phyloP scores from a whole-genome alignment of 1,139 yeast genomes.

The Groenewaldozyma auringiensis region DNA sequence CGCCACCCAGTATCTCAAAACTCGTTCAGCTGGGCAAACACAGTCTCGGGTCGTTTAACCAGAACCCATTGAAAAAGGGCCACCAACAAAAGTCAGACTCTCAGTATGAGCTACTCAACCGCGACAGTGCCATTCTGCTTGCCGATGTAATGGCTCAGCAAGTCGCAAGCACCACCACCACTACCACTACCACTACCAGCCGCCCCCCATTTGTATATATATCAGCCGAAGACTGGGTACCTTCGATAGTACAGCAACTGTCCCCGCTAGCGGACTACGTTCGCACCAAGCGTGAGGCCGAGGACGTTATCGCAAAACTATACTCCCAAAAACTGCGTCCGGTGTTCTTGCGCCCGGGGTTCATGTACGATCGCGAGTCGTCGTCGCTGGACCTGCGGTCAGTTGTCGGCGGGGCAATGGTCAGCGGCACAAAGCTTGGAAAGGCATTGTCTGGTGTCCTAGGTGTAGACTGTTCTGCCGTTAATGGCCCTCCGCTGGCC shows the following conservation, averaged over 20 bases:
- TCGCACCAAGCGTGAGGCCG: slow-evolving; percentile 70
- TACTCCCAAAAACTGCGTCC: slow-evolving; percentile 41
- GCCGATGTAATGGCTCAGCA: slow-evolving; percentile 43
- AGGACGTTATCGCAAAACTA: slow-evolving; percentile 39
- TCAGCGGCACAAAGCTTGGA: slow-evolving; percentile 7
- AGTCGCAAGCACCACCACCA: not conserved
- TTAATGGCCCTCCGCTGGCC: slow-evolving; percentile 41
- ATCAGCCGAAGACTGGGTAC: slow-evolving; percentile 65
- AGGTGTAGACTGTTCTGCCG: not conserved
- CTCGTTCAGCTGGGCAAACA: slow-evolving; percentile 6
- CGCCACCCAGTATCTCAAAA: slow-evolving; percentile 10
- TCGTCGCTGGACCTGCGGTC: slow-evolving; percentile 8
- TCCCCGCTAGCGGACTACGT: slow-evolving; percentile 48
- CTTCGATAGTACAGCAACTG: slow-evolving; percentile 35
- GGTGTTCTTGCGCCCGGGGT: slow-evolving; percentile 67
- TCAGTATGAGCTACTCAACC: slow-evolving; percentile 36
- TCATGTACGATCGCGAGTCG: slow-evolving; percentile 57
- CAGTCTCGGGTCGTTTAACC: slow-evolving; percentile 12
- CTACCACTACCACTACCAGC: slow-evolving; percentile 24
- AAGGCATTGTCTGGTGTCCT: slow-evolving; percentile 31
- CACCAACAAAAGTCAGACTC: slow-evolving; percentile 28
- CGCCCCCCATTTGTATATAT: slow-evolving; percentile 50
- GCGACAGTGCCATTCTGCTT: slow-evolving; percentile 58
- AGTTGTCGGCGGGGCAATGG: slow-evolving; percentile 14
- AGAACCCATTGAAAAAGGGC: slow-evolving; percentile 21